Conservation (phyloP, 2,329 filamentous ascomycete genomes). For the Hortaea werneckii region DNA sequence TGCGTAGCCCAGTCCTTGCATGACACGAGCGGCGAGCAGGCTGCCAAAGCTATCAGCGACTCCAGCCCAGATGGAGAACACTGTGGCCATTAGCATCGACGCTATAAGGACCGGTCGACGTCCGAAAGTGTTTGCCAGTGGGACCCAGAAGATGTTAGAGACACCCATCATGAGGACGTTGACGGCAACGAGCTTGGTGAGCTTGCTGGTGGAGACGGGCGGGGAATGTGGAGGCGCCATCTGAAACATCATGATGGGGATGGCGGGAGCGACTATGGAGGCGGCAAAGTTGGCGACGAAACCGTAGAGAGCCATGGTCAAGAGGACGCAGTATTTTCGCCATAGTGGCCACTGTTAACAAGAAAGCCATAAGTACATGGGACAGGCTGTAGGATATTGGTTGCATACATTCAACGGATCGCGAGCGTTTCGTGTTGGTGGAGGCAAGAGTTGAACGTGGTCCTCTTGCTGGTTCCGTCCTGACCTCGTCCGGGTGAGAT, state of each 20-base stretch:
- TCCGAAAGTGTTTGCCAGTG: constrained; percentile 31
- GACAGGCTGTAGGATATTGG: too few relatives aligned
- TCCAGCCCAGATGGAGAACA: constrained; percentile 32
- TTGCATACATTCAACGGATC: constrained; percentile 29
- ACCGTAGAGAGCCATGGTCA: constrained; percentile 29
- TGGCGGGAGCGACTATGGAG: constrained; percentile 26
- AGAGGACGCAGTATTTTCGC: constrained; percentile 27
- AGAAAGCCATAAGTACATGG: too few relatives aligned
- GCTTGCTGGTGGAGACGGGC: constrained; percentile 21
- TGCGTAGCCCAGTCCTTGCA: constrained; percentile 27
- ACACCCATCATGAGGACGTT: constrained; percentile 30
- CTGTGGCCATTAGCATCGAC: constrained; percentile 24
- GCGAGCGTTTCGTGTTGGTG: constrained; percentile 29
- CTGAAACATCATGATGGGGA: constrained; percentile 23
- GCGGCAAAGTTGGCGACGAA: constrained; percentile 30
- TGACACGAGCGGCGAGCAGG: constrained; percentile 27
- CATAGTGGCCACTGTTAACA: constrained; percentile 20
- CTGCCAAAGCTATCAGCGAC: constrained; percentile 27
- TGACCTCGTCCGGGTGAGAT: constrained; percentile 18
- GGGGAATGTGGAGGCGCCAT: constrained; percentile 22
- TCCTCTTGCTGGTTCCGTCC: constrained; percentile 20
- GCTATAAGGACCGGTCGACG: constrained; percentile 29
- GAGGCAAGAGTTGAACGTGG: constrained; percentile 28
- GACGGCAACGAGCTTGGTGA: constrained; percentile 29
- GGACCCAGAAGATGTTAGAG: constrained; percentile 33